A percentile compares a stretch with the other conserved stretches of the same genome.
phyloP scores from a whole-genome alignment of 306 rosid genomes.

The Aeschynomene evenia region DNA sequence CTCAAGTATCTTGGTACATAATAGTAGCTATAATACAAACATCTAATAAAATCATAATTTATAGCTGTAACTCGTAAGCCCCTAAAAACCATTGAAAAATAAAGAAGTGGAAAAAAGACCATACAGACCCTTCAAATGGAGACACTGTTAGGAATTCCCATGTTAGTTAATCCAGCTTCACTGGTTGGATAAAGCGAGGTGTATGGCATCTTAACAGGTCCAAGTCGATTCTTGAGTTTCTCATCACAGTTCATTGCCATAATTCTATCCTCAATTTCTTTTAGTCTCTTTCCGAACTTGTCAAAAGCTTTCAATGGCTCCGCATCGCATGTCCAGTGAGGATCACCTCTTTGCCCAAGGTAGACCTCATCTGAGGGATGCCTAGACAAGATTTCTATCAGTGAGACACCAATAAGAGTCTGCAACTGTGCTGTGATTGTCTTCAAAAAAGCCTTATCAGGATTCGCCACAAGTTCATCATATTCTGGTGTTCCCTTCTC shows the following conservation, averaged over 20 bases:
- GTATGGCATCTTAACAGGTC: conserved; percentile 66
- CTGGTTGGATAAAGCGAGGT: conserved; percentile 68
- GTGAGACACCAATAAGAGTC: conserved; percentile 44
- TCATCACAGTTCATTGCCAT: conserved; percentile 47
- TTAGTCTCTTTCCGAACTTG: conserved; percentile 47
- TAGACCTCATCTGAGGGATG: conserved; percentile 59
- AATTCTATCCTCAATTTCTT: conserved; percentile 52
- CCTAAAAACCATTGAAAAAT: too few species aligned
- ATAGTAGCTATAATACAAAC: too few species aligned
- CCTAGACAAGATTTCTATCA: conserved; percentile 48
- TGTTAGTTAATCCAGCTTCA: conserved; percentile 59
- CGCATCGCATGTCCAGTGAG: conserved; percentile 63
- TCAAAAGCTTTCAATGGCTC: conserved; percentile 52
- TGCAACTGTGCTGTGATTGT: conserved; percentile 50
- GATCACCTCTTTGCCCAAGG: conserved; percentile 53
- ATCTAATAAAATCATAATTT: too few species aligned
- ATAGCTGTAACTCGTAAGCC: too few species aligned
- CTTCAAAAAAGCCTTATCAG: conserved; percentile 45
- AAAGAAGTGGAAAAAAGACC: too few species aligned
- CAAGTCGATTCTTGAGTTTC: conserved; percentile 56
- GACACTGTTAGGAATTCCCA: conserved; percentile 83
- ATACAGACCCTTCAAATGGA: conserved; percentile 43
- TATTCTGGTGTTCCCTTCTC: conserved; percentile 43
- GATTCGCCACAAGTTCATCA: conserved; percentile 42
- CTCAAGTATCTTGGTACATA: too few species aligned